Evolutionary conservation across 139 green algal genomes (phyloP).

Genomic region (Chlamydomonas applanata): DNA sequence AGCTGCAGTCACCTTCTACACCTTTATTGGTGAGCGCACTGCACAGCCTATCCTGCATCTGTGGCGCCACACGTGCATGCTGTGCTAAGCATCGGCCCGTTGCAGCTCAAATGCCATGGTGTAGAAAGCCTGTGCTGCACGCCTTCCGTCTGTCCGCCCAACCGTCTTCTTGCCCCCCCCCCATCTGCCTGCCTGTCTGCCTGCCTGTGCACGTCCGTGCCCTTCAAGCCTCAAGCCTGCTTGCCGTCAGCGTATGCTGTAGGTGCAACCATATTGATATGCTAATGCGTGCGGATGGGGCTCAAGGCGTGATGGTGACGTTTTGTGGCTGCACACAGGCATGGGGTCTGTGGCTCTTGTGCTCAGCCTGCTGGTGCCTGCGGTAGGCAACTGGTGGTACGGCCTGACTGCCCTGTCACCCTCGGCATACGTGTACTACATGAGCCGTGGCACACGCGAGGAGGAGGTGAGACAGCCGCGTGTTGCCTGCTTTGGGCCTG

Average conservation of each 20-base stretch:
- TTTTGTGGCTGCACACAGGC: slow-evolving; percentile 32
- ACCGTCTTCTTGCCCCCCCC: background rate
- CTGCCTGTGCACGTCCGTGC: too few relatives aligned
- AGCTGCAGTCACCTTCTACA: slow-evolving; percentile 81
- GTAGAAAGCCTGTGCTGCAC: too few relatives aligned
- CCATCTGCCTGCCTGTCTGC: background rate
- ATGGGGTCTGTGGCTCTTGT: slow-evolving; percentile 80
- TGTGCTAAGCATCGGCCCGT: background rate
- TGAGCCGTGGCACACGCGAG: slow-evolving; percentile 57
- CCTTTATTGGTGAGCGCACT: slow-evolving; percentile 59
- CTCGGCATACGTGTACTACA: slow-evolving; percentile 80
- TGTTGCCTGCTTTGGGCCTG: background rate
- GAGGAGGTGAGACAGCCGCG: slow-evolving; percentile 56
- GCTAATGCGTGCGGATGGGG: too few relatives aligned
- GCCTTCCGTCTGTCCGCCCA: too few relatives aligned
- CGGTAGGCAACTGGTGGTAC: slow-evolving; percentile 84
- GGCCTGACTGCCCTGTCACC: slow-evolving; percentile 68
- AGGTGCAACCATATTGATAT: too few relatives aligned
- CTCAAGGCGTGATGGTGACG: too few relatives aligned
- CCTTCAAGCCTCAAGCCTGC: too few relatives aligned
- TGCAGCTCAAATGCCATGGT: too few relatives aligned
- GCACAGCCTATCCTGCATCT: background rate
- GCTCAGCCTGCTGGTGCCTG: slow-evolving; percentile 63
- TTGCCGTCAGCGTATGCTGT: too few relatives aligned
- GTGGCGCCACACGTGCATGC: too few relatives aligned